Conservation (phyloP, 169 alveolate species). For the Babesia bigemina region DNA sequence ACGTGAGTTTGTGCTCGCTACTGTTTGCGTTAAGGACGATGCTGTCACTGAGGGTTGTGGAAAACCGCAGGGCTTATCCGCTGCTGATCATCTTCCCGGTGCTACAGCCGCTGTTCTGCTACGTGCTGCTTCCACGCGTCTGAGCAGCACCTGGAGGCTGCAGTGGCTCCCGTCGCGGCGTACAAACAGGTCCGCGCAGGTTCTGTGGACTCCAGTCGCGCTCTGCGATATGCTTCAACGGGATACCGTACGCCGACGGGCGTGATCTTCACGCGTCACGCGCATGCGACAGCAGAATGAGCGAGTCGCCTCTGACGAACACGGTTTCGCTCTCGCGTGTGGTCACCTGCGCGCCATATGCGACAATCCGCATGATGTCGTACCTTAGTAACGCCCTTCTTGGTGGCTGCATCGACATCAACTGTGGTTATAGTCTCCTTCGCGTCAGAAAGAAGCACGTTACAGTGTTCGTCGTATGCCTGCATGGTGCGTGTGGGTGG, state of each 20-base stretch:
- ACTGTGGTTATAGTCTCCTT: conserved; percentile 81
- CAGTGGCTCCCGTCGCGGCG: not conserved
- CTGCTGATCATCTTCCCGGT: conserved; percentile 55
- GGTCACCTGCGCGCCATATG: conserved; percentile 20
- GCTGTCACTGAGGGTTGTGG: conserved; percentile 24
- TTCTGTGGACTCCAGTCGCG: not conserved
- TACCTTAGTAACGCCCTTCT: conserved; percentile 53
- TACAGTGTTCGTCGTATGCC: conserved; percentile 91
- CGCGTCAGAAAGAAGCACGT: conserved; percentile 89
- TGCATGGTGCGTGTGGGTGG: conserved; percentile 10
- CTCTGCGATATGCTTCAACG: not conserved
- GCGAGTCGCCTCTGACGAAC: conserved; percentile 89
- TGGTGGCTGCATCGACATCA: conserved; percentile 34
- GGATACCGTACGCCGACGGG: not conserved
- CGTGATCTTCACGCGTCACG: not conserved
- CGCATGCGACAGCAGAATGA: conserved; percentile 84
- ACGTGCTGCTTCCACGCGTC: conserved; percentile 41
- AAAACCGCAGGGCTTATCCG: conserved; percentile 24
- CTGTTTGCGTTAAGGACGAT: conserved; percentile 52
- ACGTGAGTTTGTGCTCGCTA: conserved; percentile 29
- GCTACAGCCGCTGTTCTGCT: conserved; percentile 60
- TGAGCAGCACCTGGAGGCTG: not conserved
- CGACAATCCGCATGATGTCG: not conserved
- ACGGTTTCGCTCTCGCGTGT: conserved; percentile 78
- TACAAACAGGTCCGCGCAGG: not conserved